Base-by-base conservation (phyloP, 257 asterid species). In the Thymus mandschuricus region DNA sequence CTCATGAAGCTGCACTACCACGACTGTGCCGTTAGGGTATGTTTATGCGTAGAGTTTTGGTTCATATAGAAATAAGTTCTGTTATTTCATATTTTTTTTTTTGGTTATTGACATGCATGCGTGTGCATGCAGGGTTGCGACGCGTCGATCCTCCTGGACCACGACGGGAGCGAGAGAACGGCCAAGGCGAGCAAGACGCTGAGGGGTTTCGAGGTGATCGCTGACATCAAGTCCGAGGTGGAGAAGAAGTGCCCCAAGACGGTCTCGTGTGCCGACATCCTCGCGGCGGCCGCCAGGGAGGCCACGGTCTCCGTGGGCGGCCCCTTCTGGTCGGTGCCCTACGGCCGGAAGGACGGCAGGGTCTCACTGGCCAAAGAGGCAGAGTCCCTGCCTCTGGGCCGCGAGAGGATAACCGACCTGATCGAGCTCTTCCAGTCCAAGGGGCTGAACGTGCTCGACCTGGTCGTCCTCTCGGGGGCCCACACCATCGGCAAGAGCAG, bases 401-500 rank as follows among this genome's bases (percentile, higher is more conserved):
- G 54, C 61, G 90, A 87, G 74, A 76, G 76, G 27, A 48, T 85
- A 4, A 85, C 88, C 2, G 84, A 79, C 8, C 13, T 87, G 21
- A 69, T 87, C 60, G 86, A 85, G 10, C 76, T 85, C 4, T 87
- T 81, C 90, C 86, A 81, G 11, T 75, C 86, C 4, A 77, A 78
- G 69, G 93, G 88, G 0, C 62, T 87, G 15, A 85, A 80, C 73
- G 29, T 85, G 3, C 86, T 87, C 4, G 90, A 87, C 73, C 54
- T 85, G 56, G 93, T 83, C 8, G 79, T 80, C n/a, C 88, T 83
- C 38, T 85, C 93, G 0, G 98, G 98, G 15, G 95, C 96, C 1
- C 98, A 92, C 79, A 90, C 93, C 27, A 84, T 92, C 46, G 98
- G 98, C 3, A 83, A 87, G 80, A 75, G 76, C 61, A 73, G 85